Conservation (phyloP, 2,329 filamentous ascomycete genomes). For the Exserohilum turcica region DNA sequence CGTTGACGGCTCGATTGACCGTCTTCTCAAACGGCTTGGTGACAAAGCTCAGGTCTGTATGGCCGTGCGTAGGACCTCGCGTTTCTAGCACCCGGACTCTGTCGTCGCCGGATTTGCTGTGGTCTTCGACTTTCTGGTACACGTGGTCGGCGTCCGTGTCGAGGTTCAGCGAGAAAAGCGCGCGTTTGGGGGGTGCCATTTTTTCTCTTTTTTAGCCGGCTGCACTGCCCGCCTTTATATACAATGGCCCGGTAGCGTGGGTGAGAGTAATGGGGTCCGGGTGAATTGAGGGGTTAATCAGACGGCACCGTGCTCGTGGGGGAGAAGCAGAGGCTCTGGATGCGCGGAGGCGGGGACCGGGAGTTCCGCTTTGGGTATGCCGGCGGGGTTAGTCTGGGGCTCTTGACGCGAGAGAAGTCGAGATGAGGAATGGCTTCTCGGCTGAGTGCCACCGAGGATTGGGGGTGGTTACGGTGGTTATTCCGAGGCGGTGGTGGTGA, state of each 20-base stretch:
- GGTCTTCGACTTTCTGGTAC: conserved; percentile 45
- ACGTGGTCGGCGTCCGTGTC: conserved; percentile 49
- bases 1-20: conserved; percentile 40
- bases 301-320: conserved; percentile 4
- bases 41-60: conserved; percentile 41
- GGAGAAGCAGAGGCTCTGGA: conserved; percentile 8
- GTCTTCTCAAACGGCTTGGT: conserved; percentile 46
- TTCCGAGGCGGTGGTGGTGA: conserved; percentile 16
- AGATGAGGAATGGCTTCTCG: conserved; percentile 3
- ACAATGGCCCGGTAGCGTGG: background rate
- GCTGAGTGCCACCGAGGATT: conserved; percentile 10
- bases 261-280: conserved; percentile 7
- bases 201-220: background rate
- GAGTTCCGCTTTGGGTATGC: conserved; percentile 32
- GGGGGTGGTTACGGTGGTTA: conserved; percentile 16
- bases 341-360: conserved; percentile 24
- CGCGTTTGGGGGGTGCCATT: conserved; percentile 38
- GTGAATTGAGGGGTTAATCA: conserved; percentile 24
- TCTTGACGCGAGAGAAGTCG: conserved; percentile 7
- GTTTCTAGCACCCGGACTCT: conserved; percentile 44
- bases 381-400: conserved; percentile 23
- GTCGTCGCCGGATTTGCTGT: conserved; percentile 39
- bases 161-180: conserved; percentile 48
- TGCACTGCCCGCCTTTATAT: background rate
- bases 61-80: conserved; percentile 40